Evolutionary conservation across 768 basidiomycete species (phyloP), one percentile per base, ranked within the genome.

Genomic region (Phanerochaete carnosa): DNA sequence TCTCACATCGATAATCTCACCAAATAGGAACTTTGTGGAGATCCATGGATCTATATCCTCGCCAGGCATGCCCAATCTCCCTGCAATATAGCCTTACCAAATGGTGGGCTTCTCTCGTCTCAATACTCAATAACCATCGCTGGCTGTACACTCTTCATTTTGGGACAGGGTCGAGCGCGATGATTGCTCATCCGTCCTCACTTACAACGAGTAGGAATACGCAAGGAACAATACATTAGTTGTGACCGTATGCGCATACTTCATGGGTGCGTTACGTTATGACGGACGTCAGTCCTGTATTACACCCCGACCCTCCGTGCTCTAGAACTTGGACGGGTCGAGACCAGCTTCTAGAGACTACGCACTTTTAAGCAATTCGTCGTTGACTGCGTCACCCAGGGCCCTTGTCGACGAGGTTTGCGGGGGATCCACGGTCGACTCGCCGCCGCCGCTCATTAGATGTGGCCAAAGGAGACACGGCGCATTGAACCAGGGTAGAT

Each of bases 1-100:
- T 33, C 51, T 33, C 22, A 16, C 30, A 52, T 52, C 54, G 54
- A 55, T 55, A 55, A 55, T 55, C 54, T n/a, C 37, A 55, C 54
- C 8, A 55, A 55, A 55, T 8, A 22, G n/a, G 54, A 22, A 54
- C 30, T 12, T 22, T 33, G 19, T 13, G 25, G 35, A 25, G 35
- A 55, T 55, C 54, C 11, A 55, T 28, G 47, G 28, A 6, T 49
- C 47, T 25, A 19, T 46, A 7, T 46, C 45, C 23, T 19, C 19
- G 19, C 23, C 45, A 46, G 45, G 33, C 7, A 6, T 6, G 6
- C 33, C 45, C 23, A 7, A 19, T 46, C 16, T 7, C 45, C 8
- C 23, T 46, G 8, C 45, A 46, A 7, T 19, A 19, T 25, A 39
- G 37, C 37, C 37, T 25, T 35, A 13, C 33, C 33, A 13, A 13